Base-by-base conservation (phyloP, 768 basidiomycete genomes). In the Mycena latifolia region DNA sequence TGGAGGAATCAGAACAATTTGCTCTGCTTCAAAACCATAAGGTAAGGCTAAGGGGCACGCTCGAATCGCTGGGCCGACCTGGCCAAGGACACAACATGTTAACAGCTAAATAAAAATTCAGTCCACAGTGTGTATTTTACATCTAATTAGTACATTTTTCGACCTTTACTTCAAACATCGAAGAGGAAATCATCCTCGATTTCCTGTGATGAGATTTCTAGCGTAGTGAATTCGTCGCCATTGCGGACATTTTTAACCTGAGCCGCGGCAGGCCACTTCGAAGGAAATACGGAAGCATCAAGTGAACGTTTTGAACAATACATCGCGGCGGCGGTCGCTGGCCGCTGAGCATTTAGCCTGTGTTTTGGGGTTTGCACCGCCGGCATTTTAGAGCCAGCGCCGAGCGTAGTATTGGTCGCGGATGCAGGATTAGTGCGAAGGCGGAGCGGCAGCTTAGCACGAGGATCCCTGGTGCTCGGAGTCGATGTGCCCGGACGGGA, bases 361-460 rank as follows among this genome's bases (percentile, higher is more conserved):
- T 11, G 37, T 10, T 4, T 6, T n/a, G n/a, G 24, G 11, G 28
- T 22, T 50, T 17, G 17, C 28, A n/a, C n/a, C n/a, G n/a, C n/a
- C n/a, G 46, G 11, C 12, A 28, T 47, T 18, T 28, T 27, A 5
- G 48, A 27, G 18, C 67, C 71, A 81, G 48, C 8, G 48, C 1
- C 7, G 28, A 20, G 18, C 48, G 48, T 50, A 7, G 48, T 29
- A 22, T 27, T 50, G 18, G 48, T 28, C 20, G 48, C 25, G 7
- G 48, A 17, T 12, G 5, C 24, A 1, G 46, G 46, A 24, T 27
- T 27, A 27, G 25, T 22, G 11, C 11, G 5, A 33, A 33, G 31
- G 31, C 31, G 31, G 7, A 47, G 5, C 24, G 25, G 24, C 11
- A 5, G 12, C 3, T 27, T 27, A n/a, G n/a, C n/a, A n/a, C n/a